Evolutionary conservation across 345 rosid genomes (phyloP), one percentile per base, ranked within the genome.

Genomic region (Conringia planisiliqua): DNA sequence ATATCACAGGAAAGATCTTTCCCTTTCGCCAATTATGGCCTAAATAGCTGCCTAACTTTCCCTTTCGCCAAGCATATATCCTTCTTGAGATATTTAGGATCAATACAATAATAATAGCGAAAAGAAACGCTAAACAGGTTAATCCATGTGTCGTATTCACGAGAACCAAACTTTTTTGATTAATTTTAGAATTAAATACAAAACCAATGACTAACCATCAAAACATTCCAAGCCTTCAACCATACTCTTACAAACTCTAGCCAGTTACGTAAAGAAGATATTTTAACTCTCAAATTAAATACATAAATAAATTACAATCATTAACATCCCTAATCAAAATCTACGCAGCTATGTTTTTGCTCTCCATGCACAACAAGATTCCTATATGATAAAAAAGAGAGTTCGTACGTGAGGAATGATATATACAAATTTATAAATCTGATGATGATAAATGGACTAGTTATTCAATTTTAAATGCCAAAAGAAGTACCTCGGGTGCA

Each of bases 41-140:
- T 76, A 76, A 76, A 14, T 27, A 24, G 7, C 44, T 70, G 71
- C 71, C 75, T 70, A 76, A 70, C 46, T 62, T 60, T 70, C 7
- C 4, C 54, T 76, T 70, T 70, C 55, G 27, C n/a, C 61, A 33
- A 61, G 58, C 50, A 76, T 62, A 62, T 75, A 65, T 22, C 22
- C 33, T 74, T 63, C 18, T 12, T 44, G 32, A 27, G 63, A 39
- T 62, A 40, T 52, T 13, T 62, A 11, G 22, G 66, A 58, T 47
- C 32, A 43, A 58, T 22, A 1, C n/a, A n/a, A n/a, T 22, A 1
- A 22, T 27, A 48, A 26, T 24, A 1, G 22, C 54, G 51, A 18
- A 50, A 75, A 12, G 29, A 38, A 47, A 9, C 2, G 26, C 47
- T 43, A 65, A 44, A 56, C 59, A 44, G 20, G 42, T 42, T 12